Conservation (phyloP, 1,139 yeast genomes). For the Candida neerlandica region DNA sequence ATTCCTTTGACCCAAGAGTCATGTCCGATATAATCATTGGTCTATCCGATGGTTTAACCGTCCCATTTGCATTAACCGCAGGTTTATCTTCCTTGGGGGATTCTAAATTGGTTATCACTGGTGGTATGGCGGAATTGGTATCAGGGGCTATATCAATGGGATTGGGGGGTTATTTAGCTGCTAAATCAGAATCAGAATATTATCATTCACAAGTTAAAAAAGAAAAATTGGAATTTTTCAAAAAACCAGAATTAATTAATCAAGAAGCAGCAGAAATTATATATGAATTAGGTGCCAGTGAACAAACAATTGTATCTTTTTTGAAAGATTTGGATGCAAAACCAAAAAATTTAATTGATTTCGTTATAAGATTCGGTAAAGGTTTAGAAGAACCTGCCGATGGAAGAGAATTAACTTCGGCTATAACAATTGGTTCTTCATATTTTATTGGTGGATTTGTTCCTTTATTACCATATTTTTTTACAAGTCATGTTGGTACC, state of each 20-base stretch:
- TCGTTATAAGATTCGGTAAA: conserved; percentile 70
- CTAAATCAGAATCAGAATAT: conserved; percentile 76
- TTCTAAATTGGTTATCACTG: conserved; percentile 73
- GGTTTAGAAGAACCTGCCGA: conserved; percentile 83
- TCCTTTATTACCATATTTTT: conserved; percentile 80
- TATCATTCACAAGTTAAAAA: conserved; percentile 69
- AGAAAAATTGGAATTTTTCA: conserved; percentile 69
- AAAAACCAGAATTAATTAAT: conserved; percentile 58
- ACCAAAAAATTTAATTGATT: conserved; percentile 70
- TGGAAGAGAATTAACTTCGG: conserved; percentile 74
- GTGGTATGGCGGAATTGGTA: conserved; percentile 83
- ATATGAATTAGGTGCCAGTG: conserved; percentile 69
- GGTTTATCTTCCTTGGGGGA: conserved; percentile 79
- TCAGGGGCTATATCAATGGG: conserved; percentile 89
- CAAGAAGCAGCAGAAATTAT: conserved; percentile 76
- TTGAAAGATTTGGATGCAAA: conserved; percentile 68
- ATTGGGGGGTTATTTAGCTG: conserved; percentile 79
- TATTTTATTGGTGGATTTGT: conserved; percentile 81
- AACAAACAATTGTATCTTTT: conserved; percentile 64
- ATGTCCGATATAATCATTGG: conserved; percentile 83
- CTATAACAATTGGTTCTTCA: conserved; percentile 72
- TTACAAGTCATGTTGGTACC: conserved; percentile 67
- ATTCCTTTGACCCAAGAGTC: conserved; percentile 64
- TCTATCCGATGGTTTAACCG: conserved; percentile 78
- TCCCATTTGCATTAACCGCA: conserved; percentile 83